Conservation (phyloP, 768 basidiomycete genomes). For the Fomitopsis serialis region DNA sequence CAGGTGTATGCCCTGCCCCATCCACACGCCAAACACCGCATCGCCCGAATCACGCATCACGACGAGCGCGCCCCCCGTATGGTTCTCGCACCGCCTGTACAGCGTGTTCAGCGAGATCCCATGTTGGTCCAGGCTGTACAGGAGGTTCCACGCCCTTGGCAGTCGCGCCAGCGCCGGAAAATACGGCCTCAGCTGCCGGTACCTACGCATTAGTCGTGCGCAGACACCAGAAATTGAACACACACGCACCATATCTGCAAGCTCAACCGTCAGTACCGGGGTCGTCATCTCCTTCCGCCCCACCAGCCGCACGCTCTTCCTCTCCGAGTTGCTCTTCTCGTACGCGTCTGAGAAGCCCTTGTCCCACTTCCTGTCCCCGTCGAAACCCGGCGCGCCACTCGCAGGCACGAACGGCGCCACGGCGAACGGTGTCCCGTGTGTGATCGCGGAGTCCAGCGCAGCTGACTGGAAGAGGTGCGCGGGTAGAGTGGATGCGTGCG, state of each 20-base stretch:
- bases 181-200: constrained; percentile 67
- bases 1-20: constrained; percentile 63
- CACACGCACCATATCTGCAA: constrained; percentile 64
- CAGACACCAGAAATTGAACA: too few species aligned
- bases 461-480: neutral
- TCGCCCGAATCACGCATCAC: constrained; percentile 61
- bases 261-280: constrained; percentile 41
- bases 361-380: constrained; percentile 64
- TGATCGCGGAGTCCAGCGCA: constrained; percentile 18
- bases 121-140: constrained; percentile 92
- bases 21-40: constrained; percentile 75
- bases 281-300: constrained; percentile 54
- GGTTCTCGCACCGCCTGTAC: constrained; percentile 57
- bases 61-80: constrained; percentile 49
- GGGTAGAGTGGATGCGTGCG: constrained; percentile 4
- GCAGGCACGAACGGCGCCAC: constrained; percentile 41
- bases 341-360: constrained; percentile 37
- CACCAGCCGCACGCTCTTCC: constrained; percentile 41
- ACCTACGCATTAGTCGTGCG: too few species aligned
- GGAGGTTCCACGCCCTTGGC: constrained; percentile 64
- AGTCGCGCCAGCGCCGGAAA: constrained; percentile 74
- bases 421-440: constrained; percentile 49
- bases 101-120: constrained; percentile 90
- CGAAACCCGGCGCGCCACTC: constrained; percentile 72
- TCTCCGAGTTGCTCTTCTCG: constrained; percentile 29